phyloP scores from a whole-genome alignment of 305 asterid species.

The Solanum chacoense region DNA sequence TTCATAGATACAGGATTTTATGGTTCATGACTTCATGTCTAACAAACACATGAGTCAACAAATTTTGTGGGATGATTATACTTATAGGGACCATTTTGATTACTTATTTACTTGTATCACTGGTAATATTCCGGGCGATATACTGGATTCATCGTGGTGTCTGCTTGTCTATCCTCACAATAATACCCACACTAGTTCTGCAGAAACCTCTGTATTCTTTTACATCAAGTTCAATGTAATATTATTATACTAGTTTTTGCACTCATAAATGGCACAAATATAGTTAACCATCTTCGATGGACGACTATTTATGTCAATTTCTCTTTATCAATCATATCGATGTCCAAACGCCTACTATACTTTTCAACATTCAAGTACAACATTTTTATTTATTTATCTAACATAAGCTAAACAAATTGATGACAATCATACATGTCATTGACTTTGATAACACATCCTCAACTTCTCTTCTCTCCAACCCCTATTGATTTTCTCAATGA shows the following conservation, averaged over 20 bases:
- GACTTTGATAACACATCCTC: background rate
- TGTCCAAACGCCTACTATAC: background rate
- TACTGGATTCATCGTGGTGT: background rate
- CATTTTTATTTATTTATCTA: background rate
- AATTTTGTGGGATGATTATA: background rate
- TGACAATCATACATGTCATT: background rate
- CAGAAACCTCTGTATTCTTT: background rate
- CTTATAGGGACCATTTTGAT: background rate
- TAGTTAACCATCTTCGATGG: background rate
- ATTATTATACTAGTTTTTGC: background rate
- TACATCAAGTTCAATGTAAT: background rate
- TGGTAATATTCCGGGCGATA: background rate
- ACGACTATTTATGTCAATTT: background rate
- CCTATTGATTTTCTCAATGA: constrained; percentile 46
- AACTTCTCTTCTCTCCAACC: constrained; percentile 61
- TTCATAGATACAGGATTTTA: background rate
- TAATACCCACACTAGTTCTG: background rate
- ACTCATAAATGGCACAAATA: background rate
- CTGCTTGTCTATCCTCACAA: background rate
- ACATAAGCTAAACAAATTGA: background rate
- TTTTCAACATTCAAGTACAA: background rate
- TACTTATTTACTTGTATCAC: background rate
- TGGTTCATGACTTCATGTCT: background rate
- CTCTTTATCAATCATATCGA: background rate
- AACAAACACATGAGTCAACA: background rate